These are phyloP conservation scores for Gilbertella persicaria DNA, from an alignment of 371 early-diverging fungal genomes.

Conservation along the genomic window DNA sequence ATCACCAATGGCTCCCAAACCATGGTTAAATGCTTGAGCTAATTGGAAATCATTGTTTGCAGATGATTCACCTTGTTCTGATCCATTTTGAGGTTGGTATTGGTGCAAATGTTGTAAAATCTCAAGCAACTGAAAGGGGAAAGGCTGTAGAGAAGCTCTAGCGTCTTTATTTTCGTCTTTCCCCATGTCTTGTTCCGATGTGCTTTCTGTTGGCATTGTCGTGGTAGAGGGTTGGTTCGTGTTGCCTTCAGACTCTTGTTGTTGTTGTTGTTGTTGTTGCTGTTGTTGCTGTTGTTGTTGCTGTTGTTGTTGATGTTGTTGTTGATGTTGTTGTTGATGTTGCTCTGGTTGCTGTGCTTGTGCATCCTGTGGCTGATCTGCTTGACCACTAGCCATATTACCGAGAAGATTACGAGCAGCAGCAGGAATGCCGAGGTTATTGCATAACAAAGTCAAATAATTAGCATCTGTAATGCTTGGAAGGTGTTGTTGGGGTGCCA, in stretches of 20 bases:
- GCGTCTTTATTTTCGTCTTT: slow-evolving; percentile 9
- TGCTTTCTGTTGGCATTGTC: background rate
- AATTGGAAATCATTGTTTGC: slow-evolving; percentile 3
- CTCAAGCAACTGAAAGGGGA: slow-evolving; percentile 28
- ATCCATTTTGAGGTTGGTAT: slow-evolving; percentile 23
- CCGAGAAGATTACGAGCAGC: slow-evolving; percentile 25
- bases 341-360: background rate
- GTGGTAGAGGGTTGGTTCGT: background rate
- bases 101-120: slow-evolving; percentile 33
- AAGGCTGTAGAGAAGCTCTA: slow-evolving; percentile 11
- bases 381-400: background rate
- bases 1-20: slow-evolving; percentile 3
- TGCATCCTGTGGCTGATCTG: no score
- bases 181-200: background rate
- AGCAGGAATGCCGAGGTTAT: slow-evolving; percentile 39
- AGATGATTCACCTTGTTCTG: background rate
- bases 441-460: slow-evolving; percentile 49
- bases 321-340: background rate
- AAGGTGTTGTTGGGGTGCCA: slow-evolving; percentile 15
- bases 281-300: slow-evolving; percentile 2
- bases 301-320: slow-evolving; percentile 3
- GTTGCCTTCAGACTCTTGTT: slow-evolving; percentile 13
- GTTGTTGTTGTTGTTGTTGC: slow-evolving; percentile 6
- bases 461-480: slow-evolving; percentile 24
- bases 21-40: slow-evolving; percentile 4